Evolutionary conservation across 2,329 filamentous ascomycete species (phyloP).

Genomic region (Ciborinia camelliae): DNA sequence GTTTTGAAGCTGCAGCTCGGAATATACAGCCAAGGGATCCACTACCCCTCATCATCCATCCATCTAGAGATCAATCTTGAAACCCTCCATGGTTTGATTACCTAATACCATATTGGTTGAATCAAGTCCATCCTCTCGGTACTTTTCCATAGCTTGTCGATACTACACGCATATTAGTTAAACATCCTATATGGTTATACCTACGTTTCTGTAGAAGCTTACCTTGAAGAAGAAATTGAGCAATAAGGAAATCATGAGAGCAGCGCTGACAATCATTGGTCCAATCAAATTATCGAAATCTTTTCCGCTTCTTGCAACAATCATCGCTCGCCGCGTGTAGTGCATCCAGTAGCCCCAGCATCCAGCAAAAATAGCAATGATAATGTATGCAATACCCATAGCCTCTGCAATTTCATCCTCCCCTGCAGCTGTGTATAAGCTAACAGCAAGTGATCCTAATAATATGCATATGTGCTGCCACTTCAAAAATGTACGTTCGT

Average conservation of each 20-base stretch:
- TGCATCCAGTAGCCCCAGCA: slow-evolving; percentile 87
- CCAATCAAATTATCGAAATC: slow-evolving; percentile 90
- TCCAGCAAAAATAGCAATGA: slow-evolving; percentile 78
- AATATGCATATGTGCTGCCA: slow-evolving; percentile 96
- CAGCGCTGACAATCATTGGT: slow-evolving; percentile 76
- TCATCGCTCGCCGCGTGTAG: slow-evolving; percentile 71
- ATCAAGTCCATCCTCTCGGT: neutral
- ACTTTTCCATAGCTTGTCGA: slow-evolving; percentile 26
- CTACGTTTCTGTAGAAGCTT: slow-evolving; percentile 23
- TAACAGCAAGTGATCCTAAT: slow-evolving; percentile 77
- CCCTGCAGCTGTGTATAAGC: slow-evolving; percentile 84
- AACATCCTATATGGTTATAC: neutral
- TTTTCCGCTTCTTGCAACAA: slow-evolving; percentile 78
- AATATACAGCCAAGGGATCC: slow-evolving; percentile 3
- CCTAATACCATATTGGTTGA: slow-evolving; percentile 13
- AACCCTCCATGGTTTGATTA: neutral
- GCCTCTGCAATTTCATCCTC: slow-evolving; percentile 70
- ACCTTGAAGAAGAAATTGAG: slow-evolving; percentile 90
- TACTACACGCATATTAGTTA: slow-evolving; percentile 28
- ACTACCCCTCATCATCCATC: slow-evolving; percentile 5
- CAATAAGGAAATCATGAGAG: slow-evolving; percentile 72
- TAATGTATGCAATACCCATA: slow-evolving; percentile 80
- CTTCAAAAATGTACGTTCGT: slow-evolving; percentile 96
- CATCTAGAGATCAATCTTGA: slow-evolving; percentile 22
- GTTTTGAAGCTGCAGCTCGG: neutral